Evolutionary conservation across 306 rosid genomes (phyloP), one percentile per base, ranked within the genome.

Genomic region (Senna tora): DNA sequence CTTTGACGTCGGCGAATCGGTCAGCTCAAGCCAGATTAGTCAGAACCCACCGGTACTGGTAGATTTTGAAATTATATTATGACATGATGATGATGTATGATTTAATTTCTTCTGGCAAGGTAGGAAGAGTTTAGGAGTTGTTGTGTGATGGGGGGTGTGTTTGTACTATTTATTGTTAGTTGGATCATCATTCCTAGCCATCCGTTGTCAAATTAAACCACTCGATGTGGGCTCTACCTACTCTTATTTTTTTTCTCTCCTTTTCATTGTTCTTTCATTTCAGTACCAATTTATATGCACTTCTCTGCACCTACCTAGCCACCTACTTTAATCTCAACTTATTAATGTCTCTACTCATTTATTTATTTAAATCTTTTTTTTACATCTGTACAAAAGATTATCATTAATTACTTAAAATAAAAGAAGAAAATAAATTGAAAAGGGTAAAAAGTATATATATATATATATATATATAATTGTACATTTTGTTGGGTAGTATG

Each of bases 141-240:
- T 57, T 57, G 39, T 25, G 39, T 47, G 53, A 9, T 42, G 56
- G 25, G 38, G 65, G 53, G 50, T 69, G 16, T 28, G 30, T 67
- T 43, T 9, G 49, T 9, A 69, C 71, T 61, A 33, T 50, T 60
- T 63, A 70, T 67, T 54, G 59, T 82, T 79, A 57, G 88, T 84
- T 86, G 75, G 80, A 57, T 83, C 84, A 89, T 82, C 82, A 82
- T 68, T 79, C 82, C 75, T 42, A 71, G 51, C 67, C 50, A 70
- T 76, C 56, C 54, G 51, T 30, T 51, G 63, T 70, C 56, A 25
- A 76, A 32, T 70, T 49, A 25, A 76, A 32, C 81, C 71, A 65
- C 56, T 65, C 62, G 75, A 73, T 76, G 86, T 81, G 80, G 79
- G 81, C 78, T 79, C 80, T 73, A 81, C 83, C 11, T 49, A 28